These are phyloP conservation scores for Pseudogymnoascus pannorum DNA, from an alignment of 2,329 filamentous ascomycete genomes.

Conservation along the genomic window DNA sequence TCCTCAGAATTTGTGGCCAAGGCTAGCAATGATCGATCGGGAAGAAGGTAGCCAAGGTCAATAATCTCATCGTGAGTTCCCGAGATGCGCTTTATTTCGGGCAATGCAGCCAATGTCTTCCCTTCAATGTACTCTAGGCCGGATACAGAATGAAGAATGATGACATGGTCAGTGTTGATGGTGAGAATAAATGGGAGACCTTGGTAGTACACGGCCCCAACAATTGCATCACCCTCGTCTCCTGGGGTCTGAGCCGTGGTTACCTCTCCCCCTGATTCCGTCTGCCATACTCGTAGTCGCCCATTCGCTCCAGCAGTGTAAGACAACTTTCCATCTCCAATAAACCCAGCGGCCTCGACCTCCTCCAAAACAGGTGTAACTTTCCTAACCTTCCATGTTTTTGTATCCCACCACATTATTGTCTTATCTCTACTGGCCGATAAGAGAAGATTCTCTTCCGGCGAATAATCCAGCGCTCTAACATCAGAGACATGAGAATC, in stretches of 20 bases:
- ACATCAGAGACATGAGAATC: conserved; percentile 95
- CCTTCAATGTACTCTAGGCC: conserved; percentile 33
- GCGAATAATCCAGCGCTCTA: conserved; percentile 75
- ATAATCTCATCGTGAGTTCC: conserved; percentile 98
- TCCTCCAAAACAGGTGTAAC: conserved; percentile 80
- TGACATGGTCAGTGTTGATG: conserved; percentile 81
- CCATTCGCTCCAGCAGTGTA: conserved; percentile 84
- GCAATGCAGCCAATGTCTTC: conserved; percentile 30
- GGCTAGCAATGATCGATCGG: conserved; percentile 73
- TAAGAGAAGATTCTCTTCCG: conserved; percentile 65
- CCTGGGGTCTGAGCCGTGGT: conserved; percentile 62
- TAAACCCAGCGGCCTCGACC: conserved; percentile 76
- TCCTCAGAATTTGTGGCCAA: conserved; percentile 94
- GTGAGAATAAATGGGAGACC: conserved; percentile 66
- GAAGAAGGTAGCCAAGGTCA: conserved; percentile 79
- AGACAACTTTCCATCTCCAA: conserved; percentile 62
- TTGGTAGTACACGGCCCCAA: conserved; percentile 61
- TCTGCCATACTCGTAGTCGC: conserved; percentile 75
- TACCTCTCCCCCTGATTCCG: conserved; percentile 68
- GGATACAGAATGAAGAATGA: conserved; percentile 62
- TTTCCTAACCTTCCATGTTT: conserved; percentile 73
- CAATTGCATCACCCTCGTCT: conserved; percentile 58
- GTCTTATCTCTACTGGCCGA: conserved; percentile 91
- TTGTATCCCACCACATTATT: conserved; percentile 82
- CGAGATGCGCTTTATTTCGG: conserved; percentile 67